phyloP scores from a whole-genome alignment of 1,284 basidiomycete species.

The Athelia sp. region DNA sequence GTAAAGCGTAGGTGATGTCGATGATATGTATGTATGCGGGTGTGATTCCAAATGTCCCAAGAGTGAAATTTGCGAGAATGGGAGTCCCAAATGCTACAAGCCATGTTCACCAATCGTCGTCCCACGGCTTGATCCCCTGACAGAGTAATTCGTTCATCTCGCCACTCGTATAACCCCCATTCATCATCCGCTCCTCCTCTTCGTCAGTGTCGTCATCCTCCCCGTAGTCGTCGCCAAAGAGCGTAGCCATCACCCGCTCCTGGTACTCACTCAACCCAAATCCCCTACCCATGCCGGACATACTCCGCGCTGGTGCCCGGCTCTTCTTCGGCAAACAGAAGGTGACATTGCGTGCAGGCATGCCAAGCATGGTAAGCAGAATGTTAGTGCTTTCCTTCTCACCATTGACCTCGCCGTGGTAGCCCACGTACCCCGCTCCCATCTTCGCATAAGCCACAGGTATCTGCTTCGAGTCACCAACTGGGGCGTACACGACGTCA shows the following conservation, averaged over 20 bases:
- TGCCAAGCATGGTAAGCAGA: background rate
- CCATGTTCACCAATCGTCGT: background rate
- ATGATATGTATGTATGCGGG: too few species aligned
- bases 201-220: background rate
- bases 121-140: background rate
- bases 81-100: too few species aligned
- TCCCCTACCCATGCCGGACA: too few species aligned
- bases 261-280: background rate
- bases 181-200: background rate
- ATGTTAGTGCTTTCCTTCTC: background rate
- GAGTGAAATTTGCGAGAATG: too few species aligned
- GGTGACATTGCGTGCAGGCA: background rate
- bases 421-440: background rate
- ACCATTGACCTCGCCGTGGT: background rate
- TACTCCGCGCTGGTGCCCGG: too few species aligned
- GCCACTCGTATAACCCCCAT: background rate
- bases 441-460: background rate
- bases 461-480: too few species aligned
- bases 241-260: background rate
- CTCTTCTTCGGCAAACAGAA: too few species aligned
- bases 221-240: background rate
- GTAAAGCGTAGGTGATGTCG: too few species aligned
- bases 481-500: slow-evolving; percentile 13
- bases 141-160: background rate
- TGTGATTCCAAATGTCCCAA: too few species aligned